These are phyloP conservation scores for Erythrophleum fordii DNA, from an alignment of 306 rosid species.

Conservation along the genomic window DNA sequence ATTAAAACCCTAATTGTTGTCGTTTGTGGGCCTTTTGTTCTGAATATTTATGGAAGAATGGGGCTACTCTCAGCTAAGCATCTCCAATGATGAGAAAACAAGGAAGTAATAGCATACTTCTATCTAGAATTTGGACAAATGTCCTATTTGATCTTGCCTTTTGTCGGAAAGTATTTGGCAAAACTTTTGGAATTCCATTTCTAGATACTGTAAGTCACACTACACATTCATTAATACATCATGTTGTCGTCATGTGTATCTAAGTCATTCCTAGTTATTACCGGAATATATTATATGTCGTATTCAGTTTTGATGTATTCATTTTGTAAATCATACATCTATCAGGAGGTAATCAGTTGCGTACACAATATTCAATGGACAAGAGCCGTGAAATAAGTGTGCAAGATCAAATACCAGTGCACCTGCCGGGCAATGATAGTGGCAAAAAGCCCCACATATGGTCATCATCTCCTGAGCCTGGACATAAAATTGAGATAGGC, in stretches of 20 bases:
- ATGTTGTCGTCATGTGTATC: background rate
- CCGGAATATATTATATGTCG: background rate
- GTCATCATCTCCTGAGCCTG: constrained; percentile 75
- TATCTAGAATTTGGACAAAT: background rate
- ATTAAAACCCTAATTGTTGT: background rate
- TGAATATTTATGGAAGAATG: constrained; percentile 9
- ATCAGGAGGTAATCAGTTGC: constrained; percentile 47
- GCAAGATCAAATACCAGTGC: constrained; percentile 42
- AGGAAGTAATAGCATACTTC: background rate
- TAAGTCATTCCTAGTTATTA: background rate
- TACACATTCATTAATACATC: constrained; percentile 1
- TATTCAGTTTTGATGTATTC: background rate
- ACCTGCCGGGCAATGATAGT: constrained; percentile 35
- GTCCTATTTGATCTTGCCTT: background rate
- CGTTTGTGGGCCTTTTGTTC: background rate
- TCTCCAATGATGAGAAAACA: background rate
- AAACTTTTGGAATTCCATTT: constrained; percentile 1
- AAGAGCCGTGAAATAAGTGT: constrained; percentile 35
- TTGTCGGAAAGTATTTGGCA: background rate
- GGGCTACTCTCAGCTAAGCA: background rate
- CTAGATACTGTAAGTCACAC: background rate
- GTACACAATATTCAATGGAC: constrained; percentile 52
- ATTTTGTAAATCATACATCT: constrained; percentile 5
- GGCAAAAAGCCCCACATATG: constrained; percentile 58
- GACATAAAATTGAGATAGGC: constrained; percentile 60